phyloP scores from a whole-genome alignment of 2,329 filamentous ascomycete species.

The Dryadomyces quercivorus region DNA sequence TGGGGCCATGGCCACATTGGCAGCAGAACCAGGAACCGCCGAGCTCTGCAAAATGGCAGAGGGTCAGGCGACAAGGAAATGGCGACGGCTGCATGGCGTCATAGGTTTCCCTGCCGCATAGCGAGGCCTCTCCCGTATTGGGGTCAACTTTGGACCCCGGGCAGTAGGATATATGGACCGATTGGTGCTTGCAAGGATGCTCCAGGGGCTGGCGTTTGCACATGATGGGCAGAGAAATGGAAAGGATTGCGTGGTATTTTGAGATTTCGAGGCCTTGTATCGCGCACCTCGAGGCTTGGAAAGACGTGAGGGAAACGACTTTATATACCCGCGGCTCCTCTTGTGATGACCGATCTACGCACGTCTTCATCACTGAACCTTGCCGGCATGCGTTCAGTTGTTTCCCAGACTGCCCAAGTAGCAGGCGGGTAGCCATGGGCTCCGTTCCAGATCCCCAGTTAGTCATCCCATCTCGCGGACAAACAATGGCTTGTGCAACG shows the following conservation, averaged over 20 bases:
- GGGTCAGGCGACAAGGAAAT: slow-evolving; percentile 33
- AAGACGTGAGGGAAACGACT: not conserved
- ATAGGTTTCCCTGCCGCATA: slow-evolving; percentile 36
- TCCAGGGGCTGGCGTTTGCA: slow-evolving; percentile 41
- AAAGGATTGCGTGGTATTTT: not conserved
- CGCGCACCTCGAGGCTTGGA: not conserved
- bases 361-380: not conserved
- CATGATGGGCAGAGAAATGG: slow-evolving; percentile 21
- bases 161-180: slow-evolving; percentile 43
- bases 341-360: too few relatives aligned
- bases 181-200: slow-evolving; percentile 41
- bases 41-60: slow-evolving; percentile 37
- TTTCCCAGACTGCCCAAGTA: too few relatives aligned
- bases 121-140: slow-evolving; percentile 34
- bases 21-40: slow-evolving; percentile 43
- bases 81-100: slow-evolving; percentile 30
- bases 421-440: too few relatives aligned
- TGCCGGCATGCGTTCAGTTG: not conserved
- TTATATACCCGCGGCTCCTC: not conserved
- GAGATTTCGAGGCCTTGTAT: too few relatives aligned
- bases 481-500: not conserved
- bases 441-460: too few relatives aligned
- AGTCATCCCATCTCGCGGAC: not conserved
- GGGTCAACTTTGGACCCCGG: slow-evolving; percentile 35
- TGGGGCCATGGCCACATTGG: slow-evolving; percentile 36